Conservation (phyloP, 225 moss, liverwort and hornwort species). For the Pseudoscleropodium purum region DNA sequence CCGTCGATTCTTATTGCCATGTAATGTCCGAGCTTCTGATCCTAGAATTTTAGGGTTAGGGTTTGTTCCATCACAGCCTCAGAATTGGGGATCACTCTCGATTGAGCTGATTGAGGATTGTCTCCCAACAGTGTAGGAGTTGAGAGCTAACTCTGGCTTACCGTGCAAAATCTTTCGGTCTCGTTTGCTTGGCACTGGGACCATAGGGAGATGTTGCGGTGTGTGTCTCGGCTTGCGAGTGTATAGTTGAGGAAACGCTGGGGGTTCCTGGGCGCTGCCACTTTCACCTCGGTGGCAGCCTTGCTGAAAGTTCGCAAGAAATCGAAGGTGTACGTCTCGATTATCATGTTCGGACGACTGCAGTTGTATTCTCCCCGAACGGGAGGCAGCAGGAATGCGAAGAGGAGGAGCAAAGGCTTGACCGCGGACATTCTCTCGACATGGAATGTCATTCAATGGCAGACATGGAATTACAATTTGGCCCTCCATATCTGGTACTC, state of each 20-base stretch:
- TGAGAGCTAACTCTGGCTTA: not conserved
- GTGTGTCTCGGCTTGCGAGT: not conserved
- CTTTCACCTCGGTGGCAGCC: not conserved
- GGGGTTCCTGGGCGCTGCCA: not conserved
- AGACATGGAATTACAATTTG: not conserved
- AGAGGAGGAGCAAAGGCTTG: not conserved
- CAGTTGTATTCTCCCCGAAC: constrained; percentile 8
- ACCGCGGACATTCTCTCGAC: not conserved
- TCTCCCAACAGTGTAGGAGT: not conserved
- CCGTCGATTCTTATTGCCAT: not conserved
- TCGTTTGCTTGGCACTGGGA: not conserved
- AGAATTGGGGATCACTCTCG: not conserved
- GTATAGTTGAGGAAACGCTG: not conserved
- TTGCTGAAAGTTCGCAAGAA: constrained; percentile 19
- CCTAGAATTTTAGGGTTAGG: not conserved
- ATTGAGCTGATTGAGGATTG: not conserved
- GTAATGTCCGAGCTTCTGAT: not conserved
- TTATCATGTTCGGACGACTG: not conserved
- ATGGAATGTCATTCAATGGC: not conserved
- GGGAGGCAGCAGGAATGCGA: not conserved
- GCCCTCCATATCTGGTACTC: not conserved
- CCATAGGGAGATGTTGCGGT: constrained; percentile 4
- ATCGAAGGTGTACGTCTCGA: constrained; percentile 4
- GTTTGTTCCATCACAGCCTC: not conserved
- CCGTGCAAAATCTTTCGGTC: not conserved